Evolutionary conservation across 306 rosid genomes (phyloP).

Genomic region (Dalbergia oliveri): DNA sequence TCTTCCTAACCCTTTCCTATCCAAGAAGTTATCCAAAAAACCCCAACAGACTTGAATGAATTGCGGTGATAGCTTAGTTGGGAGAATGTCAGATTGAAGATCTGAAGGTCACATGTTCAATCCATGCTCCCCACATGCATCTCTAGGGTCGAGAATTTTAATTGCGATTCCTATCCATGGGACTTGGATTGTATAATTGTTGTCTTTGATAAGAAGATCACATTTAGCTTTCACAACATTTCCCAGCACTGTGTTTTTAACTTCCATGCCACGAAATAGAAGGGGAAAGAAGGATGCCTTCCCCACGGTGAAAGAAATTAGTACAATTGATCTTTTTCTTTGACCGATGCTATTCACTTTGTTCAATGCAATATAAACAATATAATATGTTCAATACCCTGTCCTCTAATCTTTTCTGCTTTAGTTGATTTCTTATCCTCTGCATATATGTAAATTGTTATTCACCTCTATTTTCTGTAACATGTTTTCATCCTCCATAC

Average conservation of each 20-base stretch:
- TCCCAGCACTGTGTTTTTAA: background rate
- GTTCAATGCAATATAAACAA: slow-evolving; percentile 1
- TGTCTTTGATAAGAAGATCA: slow-evolving; percentile 22
- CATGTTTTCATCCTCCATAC: background rate
- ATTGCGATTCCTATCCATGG: slow-evolving; percentile 8
- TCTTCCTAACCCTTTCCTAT: too few species aligned
- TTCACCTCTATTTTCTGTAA: slow-evolving; percentile 15
- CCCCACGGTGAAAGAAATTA: background rate
- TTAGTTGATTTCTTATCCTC: slow-evolving; percentile 16
- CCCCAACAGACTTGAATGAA: slow-evolving; percentile 38
- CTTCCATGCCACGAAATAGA: slow-evolving; percentile 33
- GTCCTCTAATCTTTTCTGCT: background rate
- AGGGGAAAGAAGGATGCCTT: slow-evolving; percentile 6
- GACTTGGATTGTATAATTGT: slow-evolving; percentile 28
- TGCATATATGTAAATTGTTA: background rate
- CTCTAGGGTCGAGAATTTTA: slow-evolving; percentile 50
- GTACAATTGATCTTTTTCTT: background rate
- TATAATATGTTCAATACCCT: background rate
- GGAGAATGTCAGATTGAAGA: slow-evolving; percentile 77
- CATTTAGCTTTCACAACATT: slow-evolving; percentile 21
- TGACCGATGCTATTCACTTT: slow-evolving; percentile 15
- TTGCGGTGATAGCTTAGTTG: slow-evolving; percentile 84
- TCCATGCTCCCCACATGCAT: slow-evolving; percentile 76
- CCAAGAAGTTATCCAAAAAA: too few species aligned
- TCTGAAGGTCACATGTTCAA: slow-evolving; percentile 80